Percentiles rank a stretch among this genome's conserved stretches.
These are phyloP conservation scores for Monascus ruber DNA, from an alignment of 2,329 filamentous ascomycete species.

Conservation along the genomic window DNA sequence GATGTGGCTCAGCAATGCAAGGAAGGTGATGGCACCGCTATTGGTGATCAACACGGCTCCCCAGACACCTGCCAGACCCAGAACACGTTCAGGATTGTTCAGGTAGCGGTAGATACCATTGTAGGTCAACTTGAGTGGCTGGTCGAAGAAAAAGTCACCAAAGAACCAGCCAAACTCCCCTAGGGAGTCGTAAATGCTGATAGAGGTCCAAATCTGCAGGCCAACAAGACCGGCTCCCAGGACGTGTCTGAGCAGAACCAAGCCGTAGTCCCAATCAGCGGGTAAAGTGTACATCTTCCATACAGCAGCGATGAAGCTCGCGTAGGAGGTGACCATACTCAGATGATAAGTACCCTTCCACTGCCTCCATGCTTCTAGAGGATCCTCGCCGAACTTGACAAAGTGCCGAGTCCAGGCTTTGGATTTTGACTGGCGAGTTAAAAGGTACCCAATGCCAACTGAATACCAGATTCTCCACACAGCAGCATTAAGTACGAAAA, in stretches of 20 bases:
- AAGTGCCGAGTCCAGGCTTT: slow-evolving; percentile 98
- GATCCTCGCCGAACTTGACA: slow-evolving; percentile 86
- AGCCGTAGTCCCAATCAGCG: slow-evolving; percentile 74
- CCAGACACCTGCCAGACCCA: slow-evolving; percentile 92
- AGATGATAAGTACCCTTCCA: slow-evolving; percentile 96
- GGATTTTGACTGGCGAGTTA: slow-evolving; percentile 73
- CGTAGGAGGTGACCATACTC: slow-evolving; percentile 80
- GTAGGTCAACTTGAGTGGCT: slow-evolving; percentile 79
- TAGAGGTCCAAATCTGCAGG: slow-evolving; percentile 82
- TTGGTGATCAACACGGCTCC: slow-evolving; percentile 87
- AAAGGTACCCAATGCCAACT: slow-evolving; percentile 71
- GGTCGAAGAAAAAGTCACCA: slow-evolving; percentile 96
- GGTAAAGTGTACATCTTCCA: slow-evolving; percentile 97
- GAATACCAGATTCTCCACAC: slow-evolving; percentile 87
- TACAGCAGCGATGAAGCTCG: slow-evolving; percentile 76
- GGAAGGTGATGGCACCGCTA: slow-evolving; percentile 73
- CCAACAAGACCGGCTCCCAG: slow-evolving; percentile 68
- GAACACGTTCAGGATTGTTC: slow-evolving; percentile 91
- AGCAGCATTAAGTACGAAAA: slow-evolving; percentile 73
- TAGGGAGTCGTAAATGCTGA: slow-evolving; percentile 88
- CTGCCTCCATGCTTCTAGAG: slow-evolving; percentile 87
- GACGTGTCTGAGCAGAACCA: slow-evolving; percentile 76
- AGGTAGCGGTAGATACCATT: slow-evolving; percentile 95
- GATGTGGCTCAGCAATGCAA: slow-evolving; percentile 76
- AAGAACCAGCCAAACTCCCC: slow-evolving; percentile 99